These are phyloP conservation scores for Geranomyces variabilis DNA, from an alignment of 192 early-diverging fungal species.

Conservation along the genomic window DNA sequence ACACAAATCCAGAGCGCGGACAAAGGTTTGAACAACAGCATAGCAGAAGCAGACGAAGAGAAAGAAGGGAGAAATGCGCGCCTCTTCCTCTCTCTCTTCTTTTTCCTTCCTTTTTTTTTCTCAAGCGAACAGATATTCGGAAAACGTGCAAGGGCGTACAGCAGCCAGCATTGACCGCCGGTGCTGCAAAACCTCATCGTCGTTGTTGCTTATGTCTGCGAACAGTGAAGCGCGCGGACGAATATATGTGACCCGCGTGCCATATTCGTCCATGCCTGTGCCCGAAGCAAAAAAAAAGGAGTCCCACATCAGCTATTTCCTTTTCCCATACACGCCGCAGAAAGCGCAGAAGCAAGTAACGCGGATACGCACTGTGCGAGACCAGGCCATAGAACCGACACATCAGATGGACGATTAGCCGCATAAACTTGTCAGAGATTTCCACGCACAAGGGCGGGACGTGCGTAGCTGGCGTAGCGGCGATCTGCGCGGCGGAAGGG, in stretches of 20 bases:
- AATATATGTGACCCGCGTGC: constrained; percentile 34
- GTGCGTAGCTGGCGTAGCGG: too few species aligned
- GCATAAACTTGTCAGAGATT: constrained; percentile 25
- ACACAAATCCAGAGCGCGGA: too few species aligned
- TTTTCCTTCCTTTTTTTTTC: too few species aligned
- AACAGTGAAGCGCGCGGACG: neutral
- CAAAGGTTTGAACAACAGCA: too few species aligned
- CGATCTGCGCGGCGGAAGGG: neutral
- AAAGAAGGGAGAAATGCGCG: too few species aligned
- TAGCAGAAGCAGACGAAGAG: too few species aligned
- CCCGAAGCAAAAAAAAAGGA: too few species aligned
- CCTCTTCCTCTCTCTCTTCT: too few species aligned
- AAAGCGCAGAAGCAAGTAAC: neutral
- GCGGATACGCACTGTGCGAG: constrained; percentile 30
- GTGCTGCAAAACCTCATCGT: neutral
- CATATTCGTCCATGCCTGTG: constrained; percentile 26
- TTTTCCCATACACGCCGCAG: neutral
- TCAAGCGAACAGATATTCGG: constrained; percentile 29
- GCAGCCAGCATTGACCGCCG: neutral
- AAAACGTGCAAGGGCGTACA: constrained; percentile 5
- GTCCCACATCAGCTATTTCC: neutral
- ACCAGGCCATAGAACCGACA: constrained; percentile 31
- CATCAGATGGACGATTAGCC: constrained; percentile 35
- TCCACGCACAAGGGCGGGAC: constrained; percentile 5
- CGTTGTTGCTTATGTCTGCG: neutral